A percentile compares a stretch with the other conserved stretches of the same genome.
phyloP scores from a whole-genome alignment of 139 green algal species.

The Chlorella sorokiniana region DNA sequence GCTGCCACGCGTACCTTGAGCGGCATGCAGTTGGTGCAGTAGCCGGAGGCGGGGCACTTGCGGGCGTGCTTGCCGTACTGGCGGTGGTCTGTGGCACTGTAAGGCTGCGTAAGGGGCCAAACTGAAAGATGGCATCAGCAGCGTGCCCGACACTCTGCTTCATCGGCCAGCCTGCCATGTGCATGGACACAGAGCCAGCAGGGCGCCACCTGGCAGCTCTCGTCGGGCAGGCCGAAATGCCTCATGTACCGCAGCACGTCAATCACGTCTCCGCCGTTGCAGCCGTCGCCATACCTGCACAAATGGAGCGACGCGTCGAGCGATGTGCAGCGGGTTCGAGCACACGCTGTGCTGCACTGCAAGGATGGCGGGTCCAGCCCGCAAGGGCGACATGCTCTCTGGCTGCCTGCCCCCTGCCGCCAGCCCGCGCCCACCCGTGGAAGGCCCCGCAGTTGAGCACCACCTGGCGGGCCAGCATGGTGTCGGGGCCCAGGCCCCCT shows the following conservation, averaged over 20 bases:
- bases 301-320: background rate
- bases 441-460: constrained; percentile 63
- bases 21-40: constrained; percentile 69
- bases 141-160: too few species aligned
- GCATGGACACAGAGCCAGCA: background rate
- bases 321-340: background rate
- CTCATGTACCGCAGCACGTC: constrained; percentile 65
- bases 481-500: constrained; percentile 57
- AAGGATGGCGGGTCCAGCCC: background rate
- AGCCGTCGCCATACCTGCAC: constrained; percentile 50
- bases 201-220: constrained; percentile 46
- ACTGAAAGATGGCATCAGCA: background rate
- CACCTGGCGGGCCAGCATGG: constrained; percentile 56
- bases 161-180: too few species aligned
- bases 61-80: constrained; percentile 47
- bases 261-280: constrained; percentile 61
- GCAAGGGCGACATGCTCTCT: too few species aligned
- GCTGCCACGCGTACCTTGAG: constrained; percentile 15
- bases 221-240: constrained; percentile 59
- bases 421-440: constrained; percentile 35
- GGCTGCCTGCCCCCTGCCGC: background rate
- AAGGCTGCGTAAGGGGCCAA: constrained; percentile 12
- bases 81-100: constrained; percentile 59
- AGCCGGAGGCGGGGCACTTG: constrained; percentile 48
- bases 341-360: background rate